Base-by-base conservation (phyloP, 441 rosid genomes). In the Adansonia madagascariensis region DNA sequence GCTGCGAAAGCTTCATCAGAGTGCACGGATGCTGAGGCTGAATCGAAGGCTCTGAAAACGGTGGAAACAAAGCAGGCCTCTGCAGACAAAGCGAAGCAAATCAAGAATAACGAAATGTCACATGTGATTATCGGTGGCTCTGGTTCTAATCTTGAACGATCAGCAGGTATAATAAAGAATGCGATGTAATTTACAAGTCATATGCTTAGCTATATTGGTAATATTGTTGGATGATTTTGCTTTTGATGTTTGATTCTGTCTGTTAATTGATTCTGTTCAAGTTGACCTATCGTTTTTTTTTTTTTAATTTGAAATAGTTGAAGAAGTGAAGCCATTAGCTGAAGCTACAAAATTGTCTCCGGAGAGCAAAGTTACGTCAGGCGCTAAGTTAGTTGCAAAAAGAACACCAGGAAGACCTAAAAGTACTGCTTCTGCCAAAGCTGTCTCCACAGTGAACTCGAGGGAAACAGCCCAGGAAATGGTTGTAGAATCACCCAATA, bases 351-450 rank as follows among this genome's bases (percentile, higher is more conserved):
- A 18, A 22, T 55, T 62, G 63, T 79, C 82, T 2, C 82, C 80
- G 8, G 86, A 79, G 35, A 62, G 79, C 43, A 82, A 84, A 74
- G 81, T 47, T 80, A 60, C 41, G 15, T 66, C 84, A 0, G 80
- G 80, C n/a, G 75, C 76, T 10, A 80, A 72, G 57, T 65, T 76
- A 11, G 81, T 65, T 8, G 85, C 76, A 60, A 87, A 80, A 84
- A 86, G 79, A 82, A 74, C 66, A 53, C 52, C 74, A 0, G 88
- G 75, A 35, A 84, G 78, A 73, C 35, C 72, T 18, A 84, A 61
- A 78, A 55, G 74, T 66, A 47, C 83, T 75, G 57, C 80, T 74
- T 68, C 77, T 2, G 77, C 80, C 8, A 77, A 82, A 78, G 82
- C 64, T 78, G 52, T 44, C 66, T 12, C 77, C 52, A 63, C 69